Conservation (phyloP, 192 early-diverging fungal genomes). For the Coemansia sp. region DNA sequence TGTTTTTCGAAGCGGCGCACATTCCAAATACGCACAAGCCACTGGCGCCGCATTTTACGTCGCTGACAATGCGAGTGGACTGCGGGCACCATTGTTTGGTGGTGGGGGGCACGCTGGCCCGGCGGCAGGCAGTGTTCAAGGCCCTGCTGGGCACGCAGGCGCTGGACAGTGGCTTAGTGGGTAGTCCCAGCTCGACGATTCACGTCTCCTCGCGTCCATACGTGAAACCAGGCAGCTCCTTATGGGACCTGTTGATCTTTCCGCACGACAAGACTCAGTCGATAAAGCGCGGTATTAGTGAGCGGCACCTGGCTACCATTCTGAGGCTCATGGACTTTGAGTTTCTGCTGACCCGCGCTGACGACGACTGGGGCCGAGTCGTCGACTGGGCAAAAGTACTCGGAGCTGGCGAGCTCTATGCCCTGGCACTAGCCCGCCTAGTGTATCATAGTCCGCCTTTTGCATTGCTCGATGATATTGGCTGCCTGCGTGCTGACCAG, state of each 20-base stretch:
- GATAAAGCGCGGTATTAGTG: constrained; percentile 32
- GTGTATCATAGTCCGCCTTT: constrained; percentile 44
- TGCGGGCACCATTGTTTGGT: constrained; percentile 42
- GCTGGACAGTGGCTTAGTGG: constrained; percentile 15
- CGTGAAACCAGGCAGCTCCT: constrained; percentile 39
- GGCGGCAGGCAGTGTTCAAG: constrained; percentile 23
- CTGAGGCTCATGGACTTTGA: constrained; percentile 39
- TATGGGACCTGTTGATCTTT: constrained; percentile 52
- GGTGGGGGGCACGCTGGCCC: constrained; percentile 25
- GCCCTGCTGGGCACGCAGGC: constrained; percentile 19
- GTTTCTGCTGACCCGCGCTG: constrained; percentile 28
- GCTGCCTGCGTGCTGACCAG: constrained; percentile 18
- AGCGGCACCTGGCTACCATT: constrained; percentile 38
- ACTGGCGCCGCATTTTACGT: constrained; percentile 18
- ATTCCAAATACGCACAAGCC: not conserved
- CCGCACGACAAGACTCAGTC: constrained; percentile 52
- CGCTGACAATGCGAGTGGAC: constrained; percentile 29
- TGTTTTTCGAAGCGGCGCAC: constrained; percentile 16
- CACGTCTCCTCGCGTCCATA: constrained; percentile 24
- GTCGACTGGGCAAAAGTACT: constrained; percentile 49
- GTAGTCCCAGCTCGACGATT: constrained; percentile 2
- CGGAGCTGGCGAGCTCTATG: constrained; percentile 28
- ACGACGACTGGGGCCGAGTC: constrained; percentile 42
- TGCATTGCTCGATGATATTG: constrained; percentile 41
- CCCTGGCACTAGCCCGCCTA: constrained; percentile 37